Base-by-base conservation (phyloP, 2,329 filamentous ascomycete genomes). In the Epichloe brachyelytri region DNA sequence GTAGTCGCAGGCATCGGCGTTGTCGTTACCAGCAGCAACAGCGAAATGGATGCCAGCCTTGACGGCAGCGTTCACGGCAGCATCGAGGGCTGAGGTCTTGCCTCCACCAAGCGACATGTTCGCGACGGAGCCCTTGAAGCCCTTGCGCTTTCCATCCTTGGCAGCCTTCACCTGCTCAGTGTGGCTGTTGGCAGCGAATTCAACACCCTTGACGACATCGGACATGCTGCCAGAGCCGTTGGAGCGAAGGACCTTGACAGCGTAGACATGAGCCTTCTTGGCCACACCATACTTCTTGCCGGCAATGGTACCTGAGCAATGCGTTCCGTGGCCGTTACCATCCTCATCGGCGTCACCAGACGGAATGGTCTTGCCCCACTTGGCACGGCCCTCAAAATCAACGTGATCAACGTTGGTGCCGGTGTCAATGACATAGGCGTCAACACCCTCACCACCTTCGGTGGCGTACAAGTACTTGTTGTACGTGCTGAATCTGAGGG, bases 71-170 rank as follows among this genome's bases (percentile, higher is more conserved):
- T 97, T 93, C 59, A 97, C 91, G 60, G 89, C 88, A 59, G 85
- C 79, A 67, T 98, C 93, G 51, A 98, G 83, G 63, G 89, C 84
- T 59, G 82, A 79, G 55, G 91, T 96, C 79, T 96, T 97, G 77
- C 93, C 93, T 75, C 93, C 93, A 65, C 93, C 93, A 53, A 98
- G 85, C 65, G 87, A 94, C 93, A 98, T 98, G 83, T 98, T 98
- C 76, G 94, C 93, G 65, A 91, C 86, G 58, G 88, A 95, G 67
- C 93, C 93, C 85, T 97, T 97, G 85, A 96, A 97, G 68, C 86
- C 86, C 85, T 97, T 86, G 72, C 82, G 83, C 77, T 94, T 89
- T 63, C 88, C 88, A 51, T 79, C 77, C 84, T 95, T 94, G 63
- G 87, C 87, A 55, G 74, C 75, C 69, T 85, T 79, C 61, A 85